Evolutionary conservation across 306 rosid genomes (phyloP).

Genomic region (Medicago lupulina): DNA sequence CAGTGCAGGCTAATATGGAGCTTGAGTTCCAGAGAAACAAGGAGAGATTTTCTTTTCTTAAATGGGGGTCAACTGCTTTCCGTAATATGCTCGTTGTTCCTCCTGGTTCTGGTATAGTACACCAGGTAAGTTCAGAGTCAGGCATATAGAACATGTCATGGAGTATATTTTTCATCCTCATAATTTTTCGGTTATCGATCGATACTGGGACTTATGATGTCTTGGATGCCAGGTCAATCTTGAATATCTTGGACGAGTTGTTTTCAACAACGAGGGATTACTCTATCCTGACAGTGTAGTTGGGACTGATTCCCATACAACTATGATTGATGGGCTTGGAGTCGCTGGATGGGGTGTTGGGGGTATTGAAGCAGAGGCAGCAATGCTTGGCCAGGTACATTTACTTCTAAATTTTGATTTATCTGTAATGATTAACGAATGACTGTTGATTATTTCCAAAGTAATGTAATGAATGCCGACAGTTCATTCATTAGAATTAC

Average conservation of each 20-base stretch:
- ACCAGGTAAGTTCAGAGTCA: conserved; percentile 73
- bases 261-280: conserved; percentile 83
- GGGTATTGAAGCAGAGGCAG: conserved; percentile 99
- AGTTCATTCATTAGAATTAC: conserved; percentile 24
- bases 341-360: conserved; percentile 99
- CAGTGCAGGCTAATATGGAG: conserved; percentile 98
- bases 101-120: conserved; percentile 99
- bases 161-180: conserved; percentile 15
- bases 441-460: conserved; percentile 2
- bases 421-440: conserved; percentile 2
- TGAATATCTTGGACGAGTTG: conserved; percentile 98
- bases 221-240: conserved; percentile 82
- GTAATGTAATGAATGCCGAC: conserved; percentile 21
- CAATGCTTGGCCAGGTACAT: conserved; percentile 99
- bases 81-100: conserved; percentile 98
- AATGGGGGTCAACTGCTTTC: conserved; percentile 98
- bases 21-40: conserved; percentile 90
- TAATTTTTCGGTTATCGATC: conserved; percentile 29
- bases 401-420: conserved; percentile 27
- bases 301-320: conserved; percentile 99
- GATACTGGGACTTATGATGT: conserved; percentile 33
- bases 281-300: conserved; percentile 99
- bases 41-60: conserved; percentile 97
- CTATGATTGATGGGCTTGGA: conserved; percentile 99
- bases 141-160: conserved; percentile 17